Conservation (phyloP, 257 asterid genomes). For the Gynochthodes officinalis region DNA sequence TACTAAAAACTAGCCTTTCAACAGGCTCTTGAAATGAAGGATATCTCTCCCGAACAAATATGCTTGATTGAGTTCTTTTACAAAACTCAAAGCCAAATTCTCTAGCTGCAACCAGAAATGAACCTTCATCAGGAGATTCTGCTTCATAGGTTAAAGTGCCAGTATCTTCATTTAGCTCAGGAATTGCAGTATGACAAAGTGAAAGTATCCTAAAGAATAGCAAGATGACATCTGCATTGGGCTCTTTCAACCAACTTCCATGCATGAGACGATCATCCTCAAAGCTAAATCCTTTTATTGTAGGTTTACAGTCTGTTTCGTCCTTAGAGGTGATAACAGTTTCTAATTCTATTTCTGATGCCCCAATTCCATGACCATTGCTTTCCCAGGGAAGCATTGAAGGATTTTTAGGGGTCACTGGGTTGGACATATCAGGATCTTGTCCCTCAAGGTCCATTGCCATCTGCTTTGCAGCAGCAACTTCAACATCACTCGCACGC, state of each 20-base stretch:
- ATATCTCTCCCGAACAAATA: conserved; percentile 65
- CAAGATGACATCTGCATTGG: conserved; percentile 52
- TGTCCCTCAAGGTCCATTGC: conserved; percentile 72
- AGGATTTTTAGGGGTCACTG: conserved; percentile 20
- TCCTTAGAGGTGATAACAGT: conserved; percentile 53
- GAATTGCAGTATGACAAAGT: conserved; percentile 90
- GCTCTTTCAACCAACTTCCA: conserved; percentile 82
- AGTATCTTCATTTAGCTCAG: conserved; percentile 74
- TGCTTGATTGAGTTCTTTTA: conserved; percentile 77
- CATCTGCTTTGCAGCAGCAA: conserved; percentile 90
- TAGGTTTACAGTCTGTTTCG: conserved; percentile 40
- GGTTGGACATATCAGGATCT: conserved; percentile 29
- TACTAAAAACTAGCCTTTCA: conserved; percentile 51
- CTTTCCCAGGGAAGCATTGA: conserved; percentile 41
- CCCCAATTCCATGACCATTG: conserved; percentile 24
- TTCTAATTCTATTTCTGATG: conserved; percentile 72
- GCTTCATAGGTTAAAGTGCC: conserved; percentile 76
- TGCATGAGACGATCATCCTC: conserved; percentile 78
- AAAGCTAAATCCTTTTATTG: conserved; percentile 84
- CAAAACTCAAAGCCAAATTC: conserved; percentile 94
- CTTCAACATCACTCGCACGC: conserved; percentile 84
- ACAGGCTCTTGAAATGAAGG: conserved; percentile 62
- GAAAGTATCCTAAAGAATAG: conserved; percentile 79
- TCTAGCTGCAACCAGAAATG: conserved; percentile 92
- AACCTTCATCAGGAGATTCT: conserved; percentile 91